Percentiles rank a stretch among this genome's conserved stretches.
Evolutionary conservation across 306 rosid species (phyloP).

Genomic region (Cicer yamashitae): DNA sequence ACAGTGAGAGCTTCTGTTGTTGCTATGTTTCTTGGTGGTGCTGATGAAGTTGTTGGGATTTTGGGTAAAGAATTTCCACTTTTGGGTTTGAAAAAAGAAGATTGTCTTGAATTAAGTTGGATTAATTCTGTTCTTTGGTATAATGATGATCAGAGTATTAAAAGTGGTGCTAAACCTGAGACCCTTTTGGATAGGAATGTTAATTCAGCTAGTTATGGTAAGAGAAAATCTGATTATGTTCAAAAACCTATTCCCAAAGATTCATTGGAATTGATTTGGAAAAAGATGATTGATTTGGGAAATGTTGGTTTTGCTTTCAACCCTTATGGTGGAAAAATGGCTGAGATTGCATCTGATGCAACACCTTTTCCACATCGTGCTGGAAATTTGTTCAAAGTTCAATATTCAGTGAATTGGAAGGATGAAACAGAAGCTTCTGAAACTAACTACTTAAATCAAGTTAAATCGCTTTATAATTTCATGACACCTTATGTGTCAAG

Average conservation of each 20-base stretch:
- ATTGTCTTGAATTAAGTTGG: slow-evolving; percentile 51
- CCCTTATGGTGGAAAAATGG: slow-evolving; percentile 58
- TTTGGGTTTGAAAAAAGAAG: slow-evolving; percentile 41
- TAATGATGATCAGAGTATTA: background rate
- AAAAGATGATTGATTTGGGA: slow-evolving; percentile 51
- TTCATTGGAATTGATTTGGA: slow-evolving; percentile 45
- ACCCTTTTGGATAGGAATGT: slow-evolving; percentile 46
- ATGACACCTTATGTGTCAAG: slow-evolving; percentile 83
- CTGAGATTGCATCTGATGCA: slow-evolving; percentile 48
- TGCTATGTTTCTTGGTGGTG: slow-evolving; percentile 47
- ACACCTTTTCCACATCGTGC: slow-evolving; percentile 80
- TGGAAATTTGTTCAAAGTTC: slow-evolving; percentile 72
- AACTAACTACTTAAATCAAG: slow-evolving; percentile 38
- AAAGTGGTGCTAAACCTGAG: slow-evolving; percentile 40
- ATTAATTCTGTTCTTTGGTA: slow-evolving; percentile 52
- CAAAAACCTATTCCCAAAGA: slow-evolving; percentile 45
- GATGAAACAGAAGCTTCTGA: slow-evolving; percentile 44
- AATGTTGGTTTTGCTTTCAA: slow-evolving; percentile 51
- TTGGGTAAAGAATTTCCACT: slow-evolving; percentile 47
- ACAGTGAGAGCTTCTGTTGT: slow-evolving; percentile 44
- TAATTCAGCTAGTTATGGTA: slow-evolving; percentile 29
- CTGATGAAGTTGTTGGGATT: slow-evolving; percentile 44
- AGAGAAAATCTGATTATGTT: slow-evolving; percentile 58
- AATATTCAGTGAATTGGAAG: slow-evolving; percentile 67
- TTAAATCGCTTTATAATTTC: slow-evolving; percentile 54